Percentiles rank a stretch among this genome's conserved stretches.
phyloP scores from a whole-genome alignment of 1,284 basidiomycete species.

The Puccinia coronata region DNA sequence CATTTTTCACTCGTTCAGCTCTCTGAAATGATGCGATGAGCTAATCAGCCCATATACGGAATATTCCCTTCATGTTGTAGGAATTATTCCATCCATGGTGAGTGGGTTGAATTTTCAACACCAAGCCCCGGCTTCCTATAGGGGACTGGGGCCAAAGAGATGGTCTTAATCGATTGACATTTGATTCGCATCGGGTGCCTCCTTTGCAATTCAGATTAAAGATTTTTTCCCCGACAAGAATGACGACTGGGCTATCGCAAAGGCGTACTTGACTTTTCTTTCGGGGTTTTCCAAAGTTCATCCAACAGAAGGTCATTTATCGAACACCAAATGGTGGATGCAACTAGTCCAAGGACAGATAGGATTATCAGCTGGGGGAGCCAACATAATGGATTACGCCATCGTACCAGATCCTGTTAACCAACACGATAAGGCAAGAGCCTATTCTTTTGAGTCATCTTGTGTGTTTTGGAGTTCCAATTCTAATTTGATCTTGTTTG shows the following conservation, averaged over 20 bases:
- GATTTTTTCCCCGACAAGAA: slow-evolving; percentile 42
- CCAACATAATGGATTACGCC: slow-evolving; percentile 47
- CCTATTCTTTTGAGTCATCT: not conserved
- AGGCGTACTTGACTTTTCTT: slow-evolving; percentile 42
- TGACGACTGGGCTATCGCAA: slow-evolving; percentile 46
- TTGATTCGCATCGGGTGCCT: not conserved
- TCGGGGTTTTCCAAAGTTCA: slow-evolving; percentile 35
- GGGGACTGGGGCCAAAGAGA: not conserved
- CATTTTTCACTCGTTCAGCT: not conserved
- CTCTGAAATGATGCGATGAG: not conserved
- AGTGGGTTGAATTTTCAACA: not conserved
- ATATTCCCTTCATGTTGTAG: not conserved
- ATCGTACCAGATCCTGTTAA: slow-evolving; percentile 42
- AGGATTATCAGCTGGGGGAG: slow-evolving; percentile 32
- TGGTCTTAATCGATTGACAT: not conserved
- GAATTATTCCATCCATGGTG: slow-evolving; percentile 47
- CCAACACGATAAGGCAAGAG: slow-evolving; percentile 35
- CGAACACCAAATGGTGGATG: slow-evolving; percentile 42
- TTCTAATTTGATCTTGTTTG: too few relatives aligned
- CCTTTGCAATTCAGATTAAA: slow-evolving; percentile 20
- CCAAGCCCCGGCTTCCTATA: not conserved
- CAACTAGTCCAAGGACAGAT: slow-evolving; percentile 46
- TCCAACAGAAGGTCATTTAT: slow-evolving; percentile 46
- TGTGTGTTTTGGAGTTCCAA: too few relatives aligned
- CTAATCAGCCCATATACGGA: not conserved